Percentiles rank a stretch among this genome's conserved stretches.
phyloP scores from a whole-genome alignment of 768 basidiomycete species.

The Tremella mesenterica region DNA sequence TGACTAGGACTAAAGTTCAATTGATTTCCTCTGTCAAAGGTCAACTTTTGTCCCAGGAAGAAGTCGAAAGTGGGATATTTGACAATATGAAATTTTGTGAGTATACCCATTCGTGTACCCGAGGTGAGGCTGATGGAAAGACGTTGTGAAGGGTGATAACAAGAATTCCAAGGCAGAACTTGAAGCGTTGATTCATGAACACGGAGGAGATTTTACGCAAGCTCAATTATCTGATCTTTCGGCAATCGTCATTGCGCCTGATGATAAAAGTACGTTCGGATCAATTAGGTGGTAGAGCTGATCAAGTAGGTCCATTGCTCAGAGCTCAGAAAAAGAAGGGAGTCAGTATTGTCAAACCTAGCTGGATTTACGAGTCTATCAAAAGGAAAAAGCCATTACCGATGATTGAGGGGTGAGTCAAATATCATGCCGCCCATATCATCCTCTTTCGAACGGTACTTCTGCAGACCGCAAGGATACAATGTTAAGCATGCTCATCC shows the following conservation, averaged over 20 bases:
- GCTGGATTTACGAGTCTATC: constrained; percentile 77
- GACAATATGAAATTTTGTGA: constrained; percentile 69
- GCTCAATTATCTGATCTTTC: constrained; percentile 31
- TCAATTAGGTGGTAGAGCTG: not conserved
- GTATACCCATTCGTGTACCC: constrained; percentile 29
- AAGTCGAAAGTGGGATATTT: constrained; percentile 60
- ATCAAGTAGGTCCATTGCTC: constrained; percentile 18
- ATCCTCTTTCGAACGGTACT: too few species aligned
- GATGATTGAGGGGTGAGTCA: constrained; percentile 57
- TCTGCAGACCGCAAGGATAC: too few species aligned
- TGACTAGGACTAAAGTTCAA: constrained; percentile 23
- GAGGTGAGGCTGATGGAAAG: constrained; percentile 9
- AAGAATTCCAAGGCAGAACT: constrained; percentile 63
- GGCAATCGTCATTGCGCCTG: constrained; percentile 57
- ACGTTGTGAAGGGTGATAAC: constrained; percentile 52
- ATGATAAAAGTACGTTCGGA: constrained; percentile 54
- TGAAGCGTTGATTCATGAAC: constrained; percentile 49
- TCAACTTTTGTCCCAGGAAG: constrained; percentile 55
- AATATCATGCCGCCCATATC: not conserved
- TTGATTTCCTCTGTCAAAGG: constrained; percentile 51
- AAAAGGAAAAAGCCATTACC: constrained; percentile 53
- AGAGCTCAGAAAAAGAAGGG: constrained; percentile 60
- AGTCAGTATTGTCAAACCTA: constrained; percentile 61
- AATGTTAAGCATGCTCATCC: not conserved
- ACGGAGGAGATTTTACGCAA: constrained; percentile 45